A percentile compares a stretch with the other conserved stretches of the same genome.
phyloP scores from a whole-genome alignment of 2,329 filamentous ascomycete species.

The Pseudomassariella vexata region DNA sequence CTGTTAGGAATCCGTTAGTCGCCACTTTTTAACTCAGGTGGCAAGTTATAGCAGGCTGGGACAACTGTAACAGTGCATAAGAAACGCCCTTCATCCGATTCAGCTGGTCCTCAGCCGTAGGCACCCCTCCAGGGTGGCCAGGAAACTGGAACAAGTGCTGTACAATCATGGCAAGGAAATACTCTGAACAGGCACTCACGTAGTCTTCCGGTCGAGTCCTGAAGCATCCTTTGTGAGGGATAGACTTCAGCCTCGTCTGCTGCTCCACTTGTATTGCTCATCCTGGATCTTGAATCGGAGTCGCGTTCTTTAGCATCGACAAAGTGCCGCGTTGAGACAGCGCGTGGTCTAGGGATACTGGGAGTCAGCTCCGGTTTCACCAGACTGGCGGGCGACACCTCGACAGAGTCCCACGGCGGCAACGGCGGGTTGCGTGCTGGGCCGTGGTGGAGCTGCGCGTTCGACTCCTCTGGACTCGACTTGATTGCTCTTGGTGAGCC shows the following conservation, averaged over 20 bases:
- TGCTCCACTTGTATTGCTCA: constrained; percentile 34
- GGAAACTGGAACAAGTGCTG: neutral
- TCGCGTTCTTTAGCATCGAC: constrained; percentile 18
- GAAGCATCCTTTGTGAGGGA: constrained; percentile 51
- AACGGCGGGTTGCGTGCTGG: neutral
- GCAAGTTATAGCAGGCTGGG: too few relatives aligned
- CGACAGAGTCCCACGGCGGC: constrained; percentile 4
- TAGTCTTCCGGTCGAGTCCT: constrained; percentile 51
- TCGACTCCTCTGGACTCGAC: constrained; percentile 1
- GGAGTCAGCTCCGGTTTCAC: neutral
- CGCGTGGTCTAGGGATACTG: neutral
- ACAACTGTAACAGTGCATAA: too few relatives aligned
- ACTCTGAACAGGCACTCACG: constrained; percentile 32
- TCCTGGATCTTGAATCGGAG: constrained; percentile 26
- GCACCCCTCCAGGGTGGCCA: too few relatives aligned
- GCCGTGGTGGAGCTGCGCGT: neutral
- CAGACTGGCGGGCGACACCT: neutral
- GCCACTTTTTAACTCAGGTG: too few relatives aligned
- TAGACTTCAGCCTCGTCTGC: constrained; percentile 53
- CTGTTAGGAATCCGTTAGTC: constrained; percentile 25
- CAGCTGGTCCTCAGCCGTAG: too few relatives aligned
- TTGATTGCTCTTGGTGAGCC: constrained; percentile 11
- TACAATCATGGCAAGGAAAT: too few relatives aligned
- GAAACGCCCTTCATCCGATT: too few relatives aligned
- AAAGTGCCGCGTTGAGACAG: constrained; percentile 9